A percentile compares a stretch with the other conserved stretches of the same genome.
These are phyloP conservation scores for Aspergillus bombycis DNA, from an alignment of 2,329 filamentous ascomycete species.

Conservation along the genomic window DNA sequence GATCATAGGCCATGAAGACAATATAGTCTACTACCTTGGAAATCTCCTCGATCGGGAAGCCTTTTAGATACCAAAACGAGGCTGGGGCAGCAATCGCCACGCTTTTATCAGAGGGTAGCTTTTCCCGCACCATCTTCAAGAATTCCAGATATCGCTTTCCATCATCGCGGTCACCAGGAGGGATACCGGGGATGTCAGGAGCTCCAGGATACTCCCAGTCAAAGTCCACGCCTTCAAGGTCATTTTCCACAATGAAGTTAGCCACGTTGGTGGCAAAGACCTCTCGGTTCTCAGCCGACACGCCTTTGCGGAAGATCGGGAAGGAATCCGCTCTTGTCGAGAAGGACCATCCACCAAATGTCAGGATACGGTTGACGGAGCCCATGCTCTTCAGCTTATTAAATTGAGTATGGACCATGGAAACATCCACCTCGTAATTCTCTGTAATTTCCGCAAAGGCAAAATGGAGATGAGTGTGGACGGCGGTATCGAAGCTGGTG, in stretches of 20 bases:
- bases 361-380: conserved; percentile 42
- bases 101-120: conserved; percentile 18
- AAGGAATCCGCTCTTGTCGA: conserved; percentile 44
- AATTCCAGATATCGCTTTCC: conserved; percentile 42
- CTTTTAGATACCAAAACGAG: conserved; percentile 33
- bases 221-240: not conserved
- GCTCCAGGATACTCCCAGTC: not conserved
- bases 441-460: not conserved
- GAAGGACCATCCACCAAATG: conserved; percentile 52
- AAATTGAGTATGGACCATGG: conserved; percentile 40
- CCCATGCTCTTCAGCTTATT: conserved; percentile 35
- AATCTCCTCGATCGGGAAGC: conserved; percentile 20
- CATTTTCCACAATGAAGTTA: not conserved
- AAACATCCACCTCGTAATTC: not conserved
- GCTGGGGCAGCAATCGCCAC: conserved; percentile 33
- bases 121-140: conserved; percentile 27
- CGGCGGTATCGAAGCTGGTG: not conserved
- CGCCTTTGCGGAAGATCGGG: conserved; percentile 42
- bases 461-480: not conserved
- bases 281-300: conserved; percentile 41
- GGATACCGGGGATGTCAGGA: conserved; percentile 25
- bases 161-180: conserved; percentile 31
- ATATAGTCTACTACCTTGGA: conserved; percentile 18
- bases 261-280: not conserved
- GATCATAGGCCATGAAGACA: conserved; percentile 26